phyloP scores from a whole-genome alignment of 2,329 filamentous ascomycete genomes.

The Exophiala lecanii-corni region DNA sequence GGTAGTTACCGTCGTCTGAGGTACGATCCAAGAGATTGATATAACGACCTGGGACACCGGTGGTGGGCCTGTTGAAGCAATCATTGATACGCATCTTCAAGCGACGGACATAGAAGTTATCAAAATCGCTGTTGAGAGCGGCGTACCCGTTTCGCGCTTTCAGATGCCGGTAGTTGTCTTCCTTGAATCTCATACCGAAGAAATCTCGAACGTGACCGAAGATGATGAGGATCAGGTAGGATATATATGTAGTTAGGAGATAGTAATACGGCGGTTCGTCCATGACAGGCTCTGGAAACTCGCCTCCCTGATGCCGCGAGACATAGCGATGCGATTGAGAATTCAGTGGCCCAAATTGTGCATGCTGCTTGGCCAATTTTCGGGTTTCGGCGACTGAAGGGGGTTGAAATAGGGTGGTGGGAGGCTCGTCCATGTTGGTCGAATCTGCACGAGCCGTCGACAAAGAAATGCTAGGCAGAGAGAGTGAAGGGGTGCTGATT shows the following conservation, averaged over 20 bases:
- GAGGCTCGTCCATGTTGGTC: conserved; percentile 65
- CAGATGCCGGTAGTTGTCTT: conserved; percentile 80
- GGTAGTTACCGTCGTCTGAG: conserved; percentile 85
- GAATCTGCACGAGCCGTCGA: conserved; percentile 78
- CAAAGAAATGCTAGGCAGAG: conserved; percentile 84
- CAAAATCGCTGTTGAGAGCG: conserved; percentile 94
- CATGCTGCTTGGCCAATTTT: conserved; percentile 70
- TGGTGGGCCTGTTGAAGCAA: conserved; percentile 88
- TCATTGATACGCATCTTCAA: conserved; percentile 94
- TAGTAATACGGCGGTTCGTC: conserved; percentile 97
- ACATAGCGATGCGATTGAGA: conserved; percentile 80
- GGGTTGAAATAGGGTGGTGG: conserved; percentile 81
- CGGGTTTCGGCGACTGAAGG: conserved; percentile 78
- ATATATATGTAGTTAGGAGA: conserved; percentile 95
- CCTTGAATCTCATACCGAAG: conserved; percentile 91
- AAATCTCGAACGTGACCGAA: conserved; percentile 96
- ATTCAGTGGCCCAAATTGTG: conserved; percentile 84
- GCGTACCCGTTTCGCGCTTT: conserved; percentile 84
- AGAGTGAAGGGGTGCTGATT: conserved; percentile 67
- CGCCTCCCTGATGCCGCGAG: conserved; percentile 77
- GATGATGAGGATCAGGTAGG: conserved; percentile 91
- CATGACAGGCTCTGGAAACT: conserved; percentile 77
- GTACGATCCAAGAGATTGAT: conserved; percentile 89
- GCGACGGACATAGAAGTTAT: conserved; percentile 94
- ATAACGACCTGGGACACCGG: conserved; percentile 87